Percentiles rank a stretch among this genome's conserved stretches.
Evolutionary conservation across 1,139 yeast genomes (phyloP).

Genomic region (Pichia sp.): DNA sequence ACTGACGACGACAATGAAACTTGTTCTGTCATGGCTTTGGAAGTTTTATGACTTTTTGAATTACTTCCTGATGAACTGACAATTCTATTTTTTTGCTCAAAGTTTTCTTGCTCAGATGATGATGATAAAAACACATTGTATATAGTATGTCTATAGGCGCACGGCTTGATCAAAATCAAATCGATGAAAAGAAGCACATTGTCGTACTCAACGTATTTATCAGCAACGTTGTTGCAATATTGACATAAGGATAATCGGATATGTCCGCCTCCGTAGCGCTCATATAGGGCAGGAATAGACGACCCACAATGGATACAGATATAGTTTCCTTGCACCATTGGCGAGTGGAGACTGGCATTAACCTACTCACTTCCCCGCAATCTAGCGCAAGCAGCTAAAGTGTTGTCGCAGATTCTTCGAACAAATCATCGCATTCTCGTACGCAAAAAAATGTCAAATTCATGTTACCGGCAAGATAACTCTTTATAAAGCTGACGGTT

Average conservation of each 20-base stretch:
- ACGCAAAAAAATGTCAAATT: neutral
- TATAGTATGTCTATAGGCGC: conserved; percentile 85
- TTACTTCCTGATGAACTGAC: neutral
- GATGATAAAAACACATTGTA: conserved; percentile 44
- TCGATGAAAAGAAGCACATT: conserved; percentile 80
- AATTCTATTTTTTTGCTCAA: neutral
- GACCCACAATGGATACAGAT: conserved; percentile 84
- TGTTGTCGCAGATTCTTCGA: too few species aligned
- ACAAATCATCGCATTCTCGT: neutral
- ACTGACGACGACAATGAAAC: neutral
- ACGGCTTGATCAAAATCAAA: conserved; percentile 73
- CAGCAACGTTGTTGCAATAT: conserved; percentile 70
- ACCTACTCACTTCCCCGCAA: too few species aligned
- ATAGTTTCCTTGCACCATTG: neutral
- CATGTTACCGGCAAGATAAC: neutral
- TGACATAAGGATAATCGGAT: conserved; percentile 78
- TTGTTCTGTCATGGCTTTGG: neutral
- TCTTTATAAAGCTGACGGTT: too few species aligned
- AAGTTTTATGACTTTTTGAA: neutral
- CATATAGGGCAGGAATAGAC: conserved; percentile 61
- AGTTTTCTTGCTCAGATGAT: neutral
- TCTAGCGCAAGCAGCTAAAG: too few species aligned
- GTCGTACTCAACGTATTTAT: conserved; percentile 89
- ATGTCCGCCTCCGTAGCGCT: conserved; percentile 70
- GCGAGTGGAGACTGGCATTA: neutral